Base-by-base conservation (phyloP, 2,329 filamentous ascomycete genomes). In the Fusarium fujikuroi region DNA sequence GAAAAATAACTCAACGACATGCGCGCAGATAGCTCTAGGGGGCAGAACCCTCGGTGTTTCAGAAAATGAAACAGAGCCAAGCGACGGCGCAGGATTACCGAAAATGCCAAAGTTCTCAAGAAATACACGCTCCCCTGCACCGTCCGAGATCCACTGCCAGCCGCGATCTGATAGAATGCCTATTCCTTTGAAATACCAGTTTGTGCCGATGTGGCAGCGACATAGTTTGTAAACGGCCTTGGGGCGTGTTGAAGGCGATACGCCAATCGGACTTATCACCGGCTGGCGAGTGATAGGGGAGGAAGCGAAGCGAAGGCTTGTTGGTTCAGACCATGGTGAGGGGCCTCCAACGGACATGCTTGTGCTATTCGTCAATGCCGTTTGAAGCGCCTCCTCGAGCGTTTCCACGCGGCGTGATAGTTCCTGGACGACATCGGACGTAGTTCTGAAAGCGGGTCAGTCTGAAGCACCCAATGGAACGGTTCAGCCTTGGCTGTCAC, bases 171-270 rank as follows among this genome's bases (percentile, higher is more conserved):
- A 74, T 2, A 74, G 19, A 12, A 74, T 74, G 1, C 71, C 71
- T 19, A 74, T 68, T 9, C 71, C 71, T 28, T 74, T 74, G 11
- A 74, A 74, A 6, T 74, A 74, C 71, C 71, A 74, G 14, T 74
- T 74, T 5, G 59, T 74, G 8, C 71, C 71, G 18, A 65, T 54
- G 28, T 74, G 71, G 16, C 71, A 70, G 21, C 68, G 64, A 2
- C 58, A 60, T 28, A 70, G 43, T 50, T 43, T 73, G 68, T 42
- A 56, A 57, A 57, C 34, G 21, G 67, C 30, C n/a, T 69, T 69
- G 9, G 53, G 16, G 4, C 42, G 56, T 9, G 16, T 40, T 44
- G 42, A 52, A 30, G 56, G 49, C 10, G 25, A 50, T 25, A 71
- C 23, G 19, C 70, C 49, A 30, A 46, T 30, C 4, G 67, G 67